Percentiles rank a stretch among this genome's conserved stretches.
phyloP scores from a whole-genome alignment of 441 rosid species.

The Croton setiger region DNA sequence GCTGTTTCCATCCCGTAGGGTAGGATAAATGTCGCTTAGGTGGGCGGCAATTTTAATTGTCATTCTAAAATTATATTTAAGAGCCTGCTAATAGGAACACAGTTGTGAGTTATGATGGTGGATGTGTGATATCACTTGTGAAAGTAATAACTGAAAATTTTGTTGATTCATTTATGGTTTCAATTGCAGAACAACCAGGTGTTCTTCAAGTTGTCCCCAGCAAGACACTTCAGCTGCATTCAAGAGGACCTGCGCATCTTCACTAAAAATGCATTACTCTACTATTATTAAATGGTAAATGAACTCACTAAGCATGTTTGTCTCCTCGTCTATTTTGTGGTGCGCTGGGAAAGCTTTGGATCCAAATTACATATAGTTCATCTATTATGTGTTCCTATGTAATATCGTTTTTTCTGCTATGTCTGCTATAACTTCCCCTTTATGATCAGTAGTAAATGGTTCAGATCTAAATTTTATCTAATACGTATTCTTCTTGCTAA shows the following conservation, averaged over 20 bases:
- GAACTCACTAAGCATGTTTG: background rate
- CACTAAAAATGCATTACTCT: constrained; percentile 17
- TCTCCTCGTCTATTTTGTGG: constrained; percentile 3
- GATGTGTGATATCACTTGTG: background rate
- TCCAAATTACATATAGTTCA: background rate
- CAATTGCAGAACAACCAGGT: constrained; percentile 72
- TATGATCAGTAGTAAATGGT: background rate
- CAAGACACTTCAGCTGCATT: constrained; percentile 58
- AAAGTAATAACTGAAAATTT: background rate
- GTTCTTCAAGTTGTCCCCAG: constrained; percentile 71
- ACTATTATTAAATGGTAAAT: background rate
- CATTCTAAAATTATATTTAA: background rate
- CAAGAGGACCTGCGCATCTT: constrained; percentile 35
- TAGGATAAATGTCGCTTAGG: background rate
- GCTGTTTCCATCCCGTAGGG: too few relatives aligned
- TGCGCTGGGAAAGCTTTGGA: constrained; percentile 14
- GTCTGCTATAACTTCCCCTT: background rate
- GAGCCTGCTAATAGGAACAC: background rate
- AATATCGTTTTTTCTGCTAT: background rate
- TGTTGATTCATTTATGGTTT: background rate
- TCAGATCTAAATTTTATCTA: background rate
- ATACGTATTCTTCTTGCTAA: background rate
- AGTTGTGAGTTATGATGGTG: background rate
- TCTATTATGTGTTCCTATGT: background rate
- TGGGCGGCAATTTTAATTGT: background rate